Percentiles rank a stretch among this genome's conserved stretches.
phyloP scores from a whole-genome alignment of 768 basidiomycete genomes.

The Sarcodon aspratus region DNA sequence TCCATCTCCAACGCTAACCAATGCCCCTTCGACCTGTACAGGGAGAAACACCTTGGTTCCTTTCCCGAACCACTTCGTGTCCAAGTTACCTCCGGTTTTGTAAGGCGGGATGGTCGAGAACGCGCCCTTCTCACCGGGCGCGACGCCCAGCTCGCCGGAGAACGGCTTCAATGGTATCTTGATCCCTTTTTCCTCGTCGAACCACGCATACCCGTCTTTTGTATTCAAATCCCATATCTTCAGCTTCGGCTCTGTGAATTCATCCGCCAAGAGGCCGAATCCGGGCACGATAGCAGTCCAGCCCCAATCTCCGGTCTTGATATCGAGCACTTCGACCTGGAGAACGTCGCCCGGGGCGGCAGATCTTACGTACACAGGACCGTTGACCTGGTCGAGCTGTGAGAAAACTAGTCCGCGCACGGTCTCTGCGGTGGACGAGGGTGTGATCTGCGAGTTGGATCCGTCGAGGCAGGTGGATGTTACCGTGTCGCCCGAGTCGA shows the following conservation, averaged over 20 bases:
- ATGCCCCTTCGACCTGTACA: slow-evolving; percentile 44
- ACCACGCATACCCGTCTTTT: slow-evolving; percentile 33
- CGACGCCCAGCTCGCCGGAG: slow-evolving; percentile 57
- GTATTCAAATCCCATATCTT: slow-evolving; percentile 42
- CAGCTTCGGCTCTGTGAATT: slow-evolving; percentile 36
- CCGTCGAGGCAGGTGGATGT: slow-evolving; percentile 54
- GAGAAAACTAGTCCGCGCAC: slow-evolving; percentile 32
- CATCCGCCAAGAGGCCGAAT: slow-evolving; percentile 47
- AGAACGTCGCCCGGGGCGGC: slow-evolving; percentile 48
- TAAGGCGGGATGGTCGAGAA: slow-evolving; percentile 57
- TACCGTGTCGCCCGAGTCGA: slow-evolving; percentile 43
- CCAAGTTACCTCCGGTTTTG: slow-evolving; percentile 51
- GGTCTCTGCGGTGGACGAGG: slow-evolving; percentile 23
- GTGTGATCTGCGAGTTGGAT: slow-evolving; percentile 46
- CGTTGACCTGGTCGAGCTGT: slow-evolving; percentile 47
- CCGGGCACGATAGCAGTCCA: slow-evolving; percentile 52
- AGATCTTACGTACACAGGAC: slow-evolving; percentile 41
- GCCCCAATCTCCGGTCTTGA: slow-evolving; percentile 44
- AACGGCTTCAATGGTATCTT: slow-evolving; percentile 44
- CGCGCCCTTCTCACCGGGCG: slow-evolving; percentile 34
- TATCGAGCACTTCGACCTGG: slow-evolving; percentile 44
- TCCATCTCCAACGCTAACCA: slow-evolving; percentile 55
- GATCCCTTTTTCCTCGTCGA: slow-evolving; percentile 35
- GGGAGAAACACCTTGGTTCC: slow-evolving; percentile 50
- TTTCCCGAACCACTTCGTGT: slow-evolving; percentile 42